These are phyloP conservation scores for Pestalotiopsis sp. DNA, from an alignment of 2,329 filamentous ascomycete species.

Conservation along the genomic window DNA sequence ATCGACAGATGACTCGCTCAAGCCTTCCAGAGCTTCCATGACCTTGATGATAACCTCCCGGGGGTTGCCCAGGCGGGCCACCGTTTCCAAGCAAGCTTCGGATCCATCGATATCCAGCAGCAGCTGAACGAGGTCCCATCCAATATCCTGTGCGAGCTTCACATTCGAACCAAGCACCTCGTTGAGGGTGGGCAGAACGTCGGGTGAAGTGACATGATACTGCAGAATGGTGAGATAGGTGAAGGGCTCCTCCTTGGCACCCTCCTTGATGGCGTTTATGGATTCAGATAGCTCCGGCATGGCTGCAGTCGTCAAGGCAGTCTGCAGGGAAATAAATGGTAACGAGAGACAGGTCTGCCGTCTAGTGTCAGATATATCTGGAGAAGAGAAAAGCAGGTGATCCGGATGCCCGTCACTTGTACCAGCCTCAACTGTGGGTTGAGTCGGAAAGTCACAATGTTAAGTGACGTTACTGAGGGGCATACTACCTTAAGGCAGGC, in stretches of 20 bases:
- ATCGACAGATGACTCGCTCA: slow-evolving; percentile 50
- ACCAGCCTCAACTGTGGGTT: neutral
- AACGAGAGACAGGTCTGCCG: neutral
- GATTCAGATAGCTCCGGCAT: slow-evolving; percentile 25
- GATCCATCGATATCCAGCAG: slow-evolving; percentile 69
- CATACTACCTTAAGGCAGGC: neutral
- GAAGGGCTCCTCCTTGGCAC: slow-evolving; percentile 58
- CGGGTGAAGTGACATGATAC: slow-evolving; percentile 65
- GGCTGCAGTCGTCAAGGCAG: neutral
- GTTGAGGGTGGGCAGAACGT: slow-evolving; percentile 68
- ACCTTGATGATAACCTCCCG: slow-evolving; percentile 82
- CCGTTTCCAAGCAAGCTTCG: slow-evolving; percentile 72
- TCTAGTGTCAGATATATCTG: neutral
- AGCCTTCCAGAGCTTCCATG: slow-evolving; percentile 68
- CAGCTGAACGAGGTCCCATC: slow-evolving; percentile 82
- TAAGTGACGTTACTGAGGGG: slow-evolving; percentile 10
- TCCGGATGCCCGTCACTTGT: neutral
- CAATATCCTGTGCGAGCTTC: slow-evolving; percentile 73
- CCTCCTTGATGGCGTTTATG: slow-evolving; percentile 31
- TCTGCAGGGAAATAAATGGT: neutral
- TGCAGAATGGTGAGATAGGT: slow-evolving; percentile 81
- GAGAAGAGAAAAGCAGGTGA: neutral
- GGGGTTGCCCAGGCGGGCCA: slow-evolving; percentile 78
- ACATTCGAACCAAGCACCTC: slow-evolving; percentile 66
- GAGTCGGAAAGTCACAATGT: neutral